These are phyloP conservation scores for Zygnema cylindricum DNA, from an alignment of 139 green algal genomes.

Conservation along the genomic window DNA sequence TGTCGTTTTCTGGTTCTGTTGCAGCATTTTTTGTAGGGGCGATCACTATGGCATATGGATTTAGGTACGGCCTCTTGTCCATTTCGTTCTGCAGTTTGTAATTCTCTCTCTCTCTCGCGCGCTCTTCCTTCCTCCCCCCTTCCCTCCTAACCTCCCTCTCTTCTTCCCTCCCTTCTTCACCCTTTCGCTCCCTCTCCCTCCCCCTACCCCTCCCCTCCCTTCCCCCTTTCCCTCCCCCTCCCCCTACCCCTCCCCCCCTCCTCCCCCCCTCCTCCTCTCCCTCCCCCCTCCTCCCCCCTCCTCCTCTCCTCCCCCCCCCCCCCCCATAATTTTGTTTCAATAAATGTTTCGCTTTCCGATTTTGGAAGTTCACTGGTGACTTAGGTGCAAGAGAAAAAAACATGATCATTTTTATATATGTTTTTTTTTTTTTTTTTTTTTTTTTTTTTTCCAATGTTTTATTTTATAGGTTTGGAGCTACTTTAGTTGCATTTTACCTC, in stretches of 20 bases:
- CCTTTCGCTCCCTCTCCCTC: too few species aligned
- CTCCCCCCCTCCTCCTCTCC: too few species aligned
- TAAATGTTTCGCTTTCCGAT: neutral
- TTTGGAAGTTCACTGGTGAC: neutral
- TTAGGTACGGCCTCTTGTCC: conserved; percentile 10
- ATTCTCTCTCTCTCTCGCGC: neutral
- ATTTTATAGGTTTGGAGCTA: conserved; percentile 51
- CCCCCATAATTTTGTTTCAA: neutral
- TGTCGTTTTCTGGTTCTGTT: conserved; percentile 37
- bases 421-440: neutral
- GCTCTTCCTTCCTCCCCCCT: too few species aligned
- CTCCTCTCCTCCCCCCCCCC: too few species aligned
- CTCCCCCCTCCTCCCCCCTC: too few species aligned
- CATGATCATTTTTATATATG: neutral
- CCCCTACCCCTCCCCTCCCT: too few species aligned
- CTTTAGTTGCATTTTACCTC: conserved; percentile 54
- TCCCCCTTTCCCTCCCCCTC: too few species aligned
- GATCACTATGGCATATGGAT: neutral
- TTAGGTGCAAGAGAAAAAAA: neutral
- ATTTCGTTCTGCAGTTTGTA: neutral
- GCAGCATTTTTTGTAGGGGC: conserved; percentile 28
- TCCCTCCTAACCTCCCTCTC: too few species aligned
- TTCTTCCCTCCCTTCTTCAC: too few species aligned
- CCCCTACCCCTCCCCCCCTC: too few species aligned
- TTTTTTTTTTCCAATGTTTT: neutral